Conservation (phyloP, 2,329 filamentous ascomycete species). For the Geosmithia morbida region DNA sequence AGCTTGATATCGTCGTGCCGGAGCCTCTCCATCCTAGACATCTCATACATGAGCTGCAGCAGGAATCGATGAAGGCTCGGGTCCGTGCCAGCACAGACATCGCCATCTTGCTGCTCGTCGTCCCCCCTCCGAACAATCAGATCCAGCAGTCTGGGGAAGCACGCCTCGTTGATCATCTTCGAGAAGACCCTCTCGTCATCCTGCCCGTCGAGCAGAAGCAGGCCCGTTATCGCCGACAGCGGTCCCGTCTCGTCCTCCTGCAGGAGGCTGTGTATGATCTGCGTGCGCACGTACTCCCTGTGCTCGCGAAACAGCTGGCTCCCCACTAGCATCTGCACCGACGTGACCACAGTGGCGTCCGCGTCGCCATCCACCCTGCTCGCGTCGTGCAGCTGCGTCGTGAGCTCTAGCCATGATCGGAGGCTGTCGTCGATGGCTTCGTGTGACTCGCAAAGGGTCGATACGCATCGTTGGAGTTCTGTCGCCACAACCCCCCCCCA, state of each 20-base stretch:
- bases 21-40: constrained; percentile 81
- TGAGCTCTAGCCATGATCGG: constrained; percentile 69
- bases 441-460: constrained; percentile 31
- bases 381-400: constrained; percentile 62
- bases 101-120: constrained; percentile 12
- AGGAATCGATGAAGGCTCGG: constrained; percentile 64
- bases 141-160: constrained; percentile 71
- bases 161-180: constrained; percentile 75
- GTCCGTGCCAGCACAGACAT: constrained; percentile 24
- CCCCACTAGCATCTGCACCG: constrained; percentile 63
- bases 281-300: constrained; percentile 75
- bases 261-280: constrained; percentile 83
- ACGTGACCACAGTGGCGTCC: constrained; percentile 42
- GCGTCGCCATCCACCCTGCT: constrained; percentile 59
- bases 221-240: constrained; percentile 70
- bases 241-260: constrained; percentile 73
- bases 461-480: constrained; percentile 35
- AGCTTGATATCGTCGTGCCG: constrained; percentile 61
- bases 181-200: constrained; percentile 65
- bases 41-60: constrained; percentile 87
- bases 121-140: constrained; percentile 38
- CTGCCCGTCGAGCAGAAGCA: constrained; percentile 78
- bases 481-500: too few species aligned
- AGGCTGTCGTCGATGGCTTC: constrained; percentile 68
- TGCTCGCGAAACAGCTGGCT: constrained; percentile 62